Evolutionary conservation across 345 rosid species (phyloP), one percentile per base, ranked within the genome.

Genomic region (Durio zibethinus): DNA sequence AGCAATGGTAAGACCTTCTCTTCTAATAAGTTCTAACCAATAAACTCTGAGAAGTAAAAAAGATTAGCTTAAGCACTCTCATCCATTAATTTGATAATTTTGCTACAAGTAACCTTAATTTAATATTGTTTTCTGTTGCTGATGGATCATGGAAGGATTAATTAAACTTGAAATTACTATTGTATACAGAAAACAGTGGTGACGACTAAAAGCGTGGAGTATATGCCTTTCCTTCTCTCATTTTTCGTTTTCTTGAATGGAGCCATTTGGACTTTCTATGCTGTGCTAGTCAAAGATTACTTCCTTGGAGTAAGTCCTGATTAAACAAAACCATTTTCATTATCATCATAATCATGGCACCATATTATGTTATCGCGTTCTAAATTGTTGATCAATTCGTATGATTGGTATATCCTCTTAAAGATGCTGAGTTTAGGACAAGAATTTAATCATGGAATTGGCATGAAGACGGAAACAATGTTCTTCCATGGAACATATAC

Each of bases 241-340:
- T 76, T 76, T 2, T 76, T 76, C 33, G 50, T 50, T 21, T 48
- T 47, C 78, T 63, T 76, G 2, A 76, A 76, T 7, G 78, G 78
- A 31, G 72, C 35, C 31, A 48, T 76, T 63, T 76, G 78, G 78
- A 64, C 78, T 76, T 31, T 76, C 50, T 76, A 76, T 62, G 78
- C 78, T 35, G 72, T 76, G 23, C 78, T 76, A 5, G 59, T 45
- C 21, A 12, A 33, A 45, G 78, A 76, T 48, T 29, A 18, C 23
- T 76, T 76, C 48, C 72, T 76, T 7, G 45, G 43, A 23, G 78
- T 76, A 63, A 63, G 76, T 73, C 23, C 20, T 23, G 4, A 33
- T 33, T 4, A 33, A 33, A 33, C 36, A 2, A 4, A 33, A 33
- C 5, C 38, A 3, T 10, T 4, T 18, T 18, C 21, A 16, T 40